phyloP scores from a whole-genome alignment of 2,329 filamentous ascomycete genomes.

The Talaromyces islandicus region DNA sequence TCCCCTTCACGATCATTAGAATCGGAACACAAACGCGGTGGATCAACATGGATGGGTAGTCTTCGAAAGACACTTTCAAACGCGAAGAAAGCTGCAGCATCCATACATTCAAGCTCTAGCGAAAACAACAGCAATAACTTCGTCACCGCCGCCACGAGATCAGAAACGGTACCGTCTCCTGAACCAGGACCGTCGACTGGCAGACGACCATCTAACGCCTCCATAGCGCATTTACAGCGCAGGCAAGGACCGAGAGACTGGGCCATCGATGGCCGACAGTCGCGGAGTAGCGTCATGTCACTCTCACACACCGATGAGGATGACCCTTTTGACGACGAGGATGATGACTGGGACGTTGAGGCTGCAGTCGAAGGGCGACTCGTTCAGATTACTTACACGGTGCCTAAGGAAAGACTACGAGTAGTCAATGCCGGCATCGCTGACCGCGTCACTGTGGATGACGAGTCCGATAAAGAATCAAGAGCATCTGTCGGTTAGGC shows the following conservation, averaged over 20 bases:
- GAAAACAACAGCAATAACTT: slow-evolving; percentile 5
- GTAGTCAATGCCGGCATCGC: slow-evolving; percentile 71
- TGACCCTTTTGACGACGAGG: slow-evolving; percentile 24
- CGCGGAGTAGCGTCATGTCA: slow-evolving; percentile 4
- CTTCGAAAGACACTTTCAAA: slow-evolving; percentile 57
- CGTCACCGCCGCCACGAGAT: slow-evolving; percentile 3
- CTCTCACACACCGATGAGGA: neutral
- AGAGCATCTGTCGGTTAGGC: neutral
- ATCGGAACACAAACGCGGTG: slow-evolving; percentile 6
- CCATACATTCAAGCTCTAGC: slow-evolving; percentile 1
- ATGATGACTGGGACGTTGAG: slow-evolving; percentile 69
- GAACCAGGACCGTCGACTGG: slow-evolving; percentile 27
- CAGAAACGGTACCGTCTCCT: slow-evolving; percentile 14
- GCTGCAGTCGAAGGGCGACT: slow-evolving; percentile 63
- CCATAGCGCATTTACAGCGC: slow-evolving; percentile 41
- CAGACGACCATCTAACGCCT: slow-evolving; percentile 43
- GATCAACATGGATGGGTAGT: slow-evolving; percentile 63
- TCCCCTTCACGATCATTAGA: slow-evolving; percentile 9
- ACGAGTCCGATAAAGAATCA: slow-evolving; percentile 1
- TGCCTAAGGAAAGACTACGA: slow-evolving; percentile 75
- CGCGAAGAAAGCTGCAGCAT: slow-evolving; percentile 19
- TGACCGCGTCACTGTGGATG: slow-evolving; percentile 25
- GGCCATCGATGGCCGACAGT: slow-evolving; percentile 31
- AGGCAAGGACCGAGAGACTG: slow-evolving; percentile 50
- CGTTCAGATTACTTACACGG: slow-evolving; percentile 87